Percentiles rank a stretch among this genome's conserved stretches.
Conservation (phyloP, 768 basidiomycete species). For the Polyporus arcularius region DNA sequence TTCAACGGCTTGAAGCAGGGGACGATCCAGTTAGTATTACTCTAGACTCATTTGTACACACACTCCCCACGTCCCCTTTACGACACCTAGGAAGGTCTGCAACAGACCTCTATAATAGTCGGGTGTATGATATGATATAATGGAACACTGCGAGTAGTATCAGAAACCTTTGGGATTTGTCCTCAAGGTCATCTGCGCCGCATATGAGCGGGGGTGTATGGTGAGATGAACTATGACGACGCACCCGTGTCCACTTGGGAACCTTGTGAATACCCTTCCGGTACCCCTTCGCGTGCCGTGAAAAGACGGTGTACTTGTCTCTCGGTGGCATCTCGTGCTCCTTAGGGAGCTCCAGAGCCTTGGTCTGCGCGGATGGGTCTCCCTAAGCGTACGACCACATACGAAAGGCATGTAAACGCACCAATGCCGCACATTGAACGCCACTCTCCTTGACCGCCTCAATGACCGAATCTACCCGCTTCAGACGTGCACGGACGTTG, state of each 20-base stretch:
- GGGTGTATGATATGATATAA: conserved; percentile 20
- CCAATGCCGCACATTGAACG: conserved; percentile 73
- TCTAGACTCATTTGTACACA: conserved; percentile 16
- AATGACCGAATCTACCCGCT: conserved; percentile 92
- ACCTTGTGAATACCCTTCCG: conserved; percentile 96
- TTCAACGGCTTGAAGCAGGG: conserved; percentile 66
- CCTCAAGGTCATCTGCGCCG: conserved; percentile 72
- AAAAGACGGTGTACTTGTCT: conserved; percentile 96
- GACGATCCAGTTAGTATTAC: conserved; percentile 69
- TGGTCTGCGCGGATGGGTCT: conserved; percentile 46
- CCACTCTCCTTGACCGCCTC: conserved; percentile 84
- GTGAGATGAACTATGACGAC: conserved; percentile 28
- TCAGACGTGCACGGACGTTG: conserved; percentile 84
- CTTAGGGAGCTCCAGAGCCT: conserved; percentile 83
- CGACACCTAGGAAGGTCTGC: conserved; percentile 16
- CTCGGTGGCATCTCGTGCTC: conserved; percentile 89
- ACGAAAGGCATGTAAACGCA: conserved; percentile 39
- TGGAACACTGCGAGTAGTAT: conserved; percentile 19
- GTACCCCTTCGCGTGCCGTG: conserved; percentile 68
- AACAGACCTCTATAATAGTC: conserved; percentile 23
- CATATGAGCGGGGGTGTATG: conserved; percentile 1
- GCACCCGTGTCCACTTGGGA: conserved; percentile 93
- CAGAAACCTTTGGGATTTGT: conserved; percentile 94
- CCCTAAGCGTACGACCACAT: background rate
- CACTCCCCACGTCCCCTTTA: conserved; percentile 8